Percentiles rank a stretch among this genome's conserved stretches.
Conservation (phyloP, 805 yeast species). For the Metschnikowia peoriensis region DNA sequence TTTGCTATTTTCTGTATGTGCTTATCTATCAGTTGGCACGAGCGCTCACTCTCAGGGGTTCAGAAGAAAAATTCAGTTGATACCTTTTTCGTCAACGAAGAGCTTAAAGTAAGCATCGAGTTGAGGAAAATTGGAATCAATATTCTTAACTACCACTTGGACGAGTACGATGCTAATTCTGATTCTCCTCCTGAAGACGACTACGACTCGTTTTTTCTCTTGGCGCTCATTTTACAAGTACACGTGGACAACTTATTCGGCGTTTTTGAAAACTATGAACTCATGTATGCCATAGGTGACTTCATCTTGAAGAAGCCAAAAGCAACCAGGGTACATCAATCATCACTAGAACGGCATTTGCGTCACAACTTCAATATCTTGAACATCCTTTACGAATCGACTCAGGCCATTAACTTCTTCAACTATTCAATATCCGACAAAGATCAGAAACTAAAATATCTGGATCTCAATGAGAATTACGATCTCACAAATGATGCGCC, state of each 20-base stretch:
- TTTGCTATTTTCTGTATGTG: conserved; percentile 17
- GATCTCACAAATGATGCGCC: conserved; percentile 23
- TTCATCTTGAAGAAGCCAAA: conserved; percentile 20
- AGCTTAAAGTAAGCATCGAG: conserved; percentile 30
- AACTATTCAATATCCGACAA: conserved; percentile 42
- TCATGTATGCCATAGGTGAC: conserved; percentile 42
- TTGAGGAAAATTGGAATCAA: conserved; percentile 36
- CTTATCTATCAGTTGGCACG: conserved; percentile 14
- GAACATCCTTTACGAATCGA: conserved; percentile 43
- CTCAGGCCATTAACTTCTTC: conserved; percentile 47
- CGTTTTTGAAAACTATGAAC: conserved; percentile 42
- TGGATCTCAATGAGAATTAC: conserved; percentile 41
- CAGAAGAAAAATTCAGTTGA: conserved; percentile 17
- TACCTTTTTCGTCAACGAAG: conserved; percentile 21
- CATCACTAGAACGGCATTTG: conserved; percentile 22
- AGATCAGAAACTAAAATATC: conserved; percentile 40
- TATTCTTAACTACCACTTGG: conserved; percentile 39
- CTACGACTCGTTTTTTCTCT: conserved; percentile 33
- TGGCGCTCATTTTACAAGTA: conserved; percentile 37
- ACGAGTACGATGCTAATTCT: conserved; percentile 35
- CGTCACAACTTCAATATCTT: conserved; percentile 31
- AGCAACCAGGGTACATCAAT: conserved; percentile 20
- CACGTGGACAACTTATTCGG: conserved; percentile 38
- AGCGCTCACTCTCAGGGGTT: conserved; percentile 7
- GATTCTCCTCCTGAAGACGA: conserved; percentile 18